Percentiles rank a stretch among this genome's conserved stretches.
Evolutionary conservation across 73 alveolate species (phyloP).

Genomic region (Urostyla sp.): DNA sequence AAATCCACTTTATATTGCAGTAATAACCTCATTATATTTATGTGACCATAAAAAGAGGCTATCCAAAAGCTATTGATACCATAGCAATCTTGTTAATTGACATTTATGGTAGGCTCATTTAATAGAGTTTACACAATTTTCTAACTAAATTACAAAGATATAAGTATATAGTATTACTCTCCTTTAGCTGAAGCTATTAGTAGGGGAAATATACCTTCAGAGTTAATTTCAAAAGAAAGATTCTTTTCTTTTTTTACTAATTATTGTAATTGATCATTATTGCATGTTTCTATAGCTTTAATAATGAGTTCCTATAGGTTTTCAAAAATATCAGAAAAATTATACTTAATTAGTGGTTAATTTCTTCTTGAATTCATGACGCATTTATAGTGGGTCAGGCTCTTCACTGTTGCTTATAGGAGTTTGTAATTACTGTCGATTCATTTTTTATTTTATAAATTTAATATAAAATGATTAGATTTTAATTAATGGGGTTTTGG

Average conservation of each 20-base stretch:
- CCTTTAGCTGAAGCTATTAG: constrained; percentile 48
- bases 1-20: constrained; percentile 22
- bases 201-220: constrained; percentile 48
- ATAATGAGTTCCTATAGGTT: constrained; percentile 23
- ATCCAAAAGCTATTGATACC: constrained; percentile 70
- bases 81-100: constrained; percentile 42
- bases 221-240: constrained; percentile 29
- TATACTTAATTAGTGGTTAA: constrained; percentile 30
- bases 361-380: constrained; percentile 6
- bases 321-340: background rate
- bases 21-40: constrained; percentile 46
- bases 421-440: background rate
- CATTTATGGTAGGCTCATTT: constrained; percentile 18
- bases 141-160: constrained; percentile 1
- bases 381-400: background rate
- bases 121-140: constrained; percentile 37
- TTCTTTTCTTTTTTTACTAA: constrained; percentile 12
- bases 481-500: background rate
- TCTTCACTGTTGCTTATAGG: background rate
- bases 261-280: constrained; percentile 26
- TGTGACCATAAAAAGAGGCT: constrained; percentile 57
- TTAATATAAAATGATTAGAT: background rate
- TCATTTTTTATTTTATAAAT: background rate
- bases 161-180: constrained; percentile 22
- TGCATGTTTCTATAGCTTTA: constrained; percentile 28